Evolutionary conservation across 305 asterid species (phyloP).

Genomic region (Coffea humblotiana): DNA sequence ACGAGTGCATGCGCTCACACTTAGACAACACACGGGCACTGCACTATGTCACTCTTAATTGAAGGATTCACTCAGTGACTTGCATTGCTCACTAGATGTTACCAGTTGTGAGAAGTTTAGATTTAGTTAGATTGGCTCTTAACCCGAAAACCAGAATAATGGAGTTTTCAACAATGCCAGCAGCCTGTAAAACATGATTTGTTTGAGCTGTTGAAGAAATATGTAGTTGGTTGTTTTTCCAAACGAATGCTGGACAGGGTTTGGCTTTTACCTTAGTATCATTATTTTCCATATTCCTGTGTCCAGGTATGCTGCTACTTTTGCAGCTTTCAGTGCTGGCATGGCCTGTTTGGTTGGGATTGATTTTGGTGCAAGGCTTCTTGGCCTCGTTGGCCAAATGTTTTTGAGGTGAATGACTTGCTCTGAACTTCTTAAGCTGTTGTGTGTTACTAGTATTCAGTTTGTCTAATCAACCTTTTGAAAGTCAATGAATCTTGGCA

Average conservation of each 20-base stretch:
- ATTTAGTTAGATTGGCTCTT: not conserved
- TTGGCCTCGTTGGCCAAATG: slow-evolving; percentile 73
- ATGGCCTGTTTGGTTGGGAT: slow-evolving; percentile 83
- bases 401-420: slow-evolving; percentile 69
- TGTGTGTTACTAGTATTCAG: not conserved
- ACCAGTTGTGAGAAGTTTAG: not conserved
- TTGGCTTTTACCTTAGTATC: not conserved
- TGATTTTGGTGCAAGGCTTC: slow-evolving; percentile 92
- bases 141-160: too few relatives aligned
- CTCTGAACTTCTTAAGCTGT: slow-evolving; percentile 12
- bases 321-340: slow-evolving; percentile 93
- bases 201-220: not conserved
- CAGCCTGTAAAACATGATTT: not conserved
- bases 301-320: slow-evolving; percentile 85
- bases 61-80: not conserved
- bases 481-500: not conserved
- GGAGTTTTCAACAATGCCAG: not conserved
- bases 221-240: not conserved
- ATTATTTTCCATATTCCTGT: slow-evolving; percentile 15
- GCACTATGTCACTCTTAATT: not conserved
- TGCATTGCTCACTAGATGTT: not conserved
- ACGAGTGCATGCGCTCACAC: too few relatives aligned
- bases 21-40: not conserved
- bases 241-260: not conserved
- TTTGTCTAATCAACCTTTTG: not conserved